phyloP scores from a whole-genome alignment of 148 eudicot genomes.

The Spergularia marina region DNA sequence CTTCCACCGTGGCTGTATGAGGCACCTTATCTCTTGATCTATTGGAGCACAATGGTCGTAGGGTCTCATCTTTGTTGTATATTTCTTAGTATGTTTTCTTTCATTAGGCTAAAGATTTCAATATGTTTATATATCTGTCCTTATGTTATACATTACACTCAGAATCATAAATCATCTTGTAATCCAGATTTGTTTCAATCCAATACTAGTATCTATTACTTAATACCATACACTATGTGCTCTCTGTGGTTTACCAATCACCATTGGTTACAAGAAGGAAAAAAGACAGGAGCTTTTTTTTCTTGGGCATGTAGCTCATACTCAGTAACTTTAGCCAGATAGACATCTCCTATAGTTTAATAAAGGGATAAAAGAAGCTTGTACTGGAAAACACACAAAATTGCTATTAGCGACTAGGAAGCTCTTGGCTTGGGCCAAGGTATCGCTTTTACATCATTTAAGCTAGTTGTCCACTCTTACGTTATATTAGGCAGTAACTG shows the following conservation, averaged over 20 bases:
- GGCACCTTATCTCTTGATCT: constrained; percentile 17
- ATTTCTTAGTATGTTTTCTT: neutral
- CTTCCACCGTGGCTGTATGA: constrained; percentile 7
- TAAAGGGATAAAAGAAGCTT: neutral
- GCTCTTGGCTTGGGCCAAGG: constrained; percentile 14
- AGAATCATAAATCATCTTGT: constrained; percentile 2
- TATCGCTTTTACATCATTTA: constrained; percentile 12
- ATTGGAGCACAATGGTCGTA: neutral
- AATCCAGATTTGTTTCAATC: neutral
- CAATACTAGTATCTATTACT: neutral
- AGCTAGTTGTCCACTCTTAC: constrained; percentile 9
- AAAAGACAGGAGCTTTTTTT: neutral
- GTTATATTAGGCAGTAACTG: constrained; percentile 9
- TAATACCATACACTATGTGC: neutral
- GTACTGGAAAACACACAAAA: constrained; percentile 10
- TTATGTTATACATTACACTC: neutral
- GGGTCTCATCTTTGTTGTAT: constrained; percentile 21
- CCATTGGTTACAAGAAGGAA: neutral
- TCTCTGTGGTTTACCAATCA: neutral
- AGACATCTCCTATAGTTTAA: neutral
- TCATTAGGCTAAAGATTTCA: neutral
- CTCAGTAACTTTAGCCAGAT: neutral
- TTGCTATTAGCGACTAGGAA: constrained; percentile 17
- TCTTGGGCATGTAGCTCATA: neutral
- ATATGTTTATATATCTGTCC: neutral